These are phyloP conservation scores for Plasmodium cynomolgi DNA, from an alignment of 169 alveolate species.

Conservation along the genomic window DNA sequence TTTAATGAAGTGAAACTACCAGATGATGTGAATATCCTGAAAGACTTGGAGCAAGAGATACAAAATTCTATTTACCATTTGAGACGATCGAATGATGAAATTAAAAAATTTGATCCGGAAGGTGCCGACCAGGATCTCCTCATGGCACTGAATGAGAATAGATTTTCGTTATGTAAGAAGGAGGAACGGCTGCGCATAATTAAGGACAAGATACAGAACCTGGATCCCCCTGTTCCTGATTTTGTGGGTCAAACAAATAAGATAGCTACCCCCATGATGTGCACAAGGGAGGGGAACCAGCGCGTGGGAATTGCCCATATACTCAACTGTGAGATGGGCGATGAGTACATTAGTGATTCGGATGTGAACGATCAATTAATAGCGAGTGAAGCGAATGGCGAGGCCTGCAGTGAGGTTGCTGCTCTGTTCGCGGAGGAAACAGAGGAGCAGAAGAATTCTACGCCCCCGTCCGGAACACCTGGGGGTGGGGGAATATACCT, in stretches of 20 bases:
- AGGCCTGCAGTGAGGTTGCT: neutral
- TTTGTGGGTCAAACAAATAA: neutral
- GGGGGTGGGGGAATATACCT: conserved; percentile 12
- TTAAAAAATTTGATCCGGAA: conserved; percentile 48
- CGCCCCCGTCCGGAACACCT: neutral
- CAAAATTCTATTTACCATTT: conserved; percentile 65
- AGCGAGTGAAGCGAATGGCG: neutral
- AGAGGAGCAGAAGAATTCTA: neutral
- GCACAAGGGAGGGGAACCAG: neutral
- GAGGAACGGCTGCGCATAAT: conserved; percentile 40
- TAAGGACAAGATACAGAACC: conserved; percentile 8
- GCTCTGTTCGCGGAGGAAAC: neutral
- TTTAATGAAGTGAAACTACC: conserved; percentile 63
- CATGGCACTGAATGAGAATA: conserved; percentile 67
- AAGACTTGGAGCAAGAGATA: conserved; percentile 58
- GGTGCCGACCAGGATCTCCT: conserved; percentile 50
- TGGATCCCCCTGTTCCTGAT: neutral
- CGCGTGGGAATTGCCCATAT: neutral
- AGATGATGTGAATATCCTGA: conserved; percentile 40
- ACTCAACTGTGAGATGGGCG: neutral
- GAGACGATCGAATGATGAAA: conserved; percentile 64
- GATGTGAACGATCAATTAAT: neutral
- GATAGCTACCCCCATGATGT: neutral
- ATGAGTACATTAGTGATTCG: neutral
- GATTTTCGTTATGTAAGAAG: conserved; percentile 41